Evolutionary conservation across 345 rosid species (phyloP).

Genomic region (Euphorbia peplus): DNA sequence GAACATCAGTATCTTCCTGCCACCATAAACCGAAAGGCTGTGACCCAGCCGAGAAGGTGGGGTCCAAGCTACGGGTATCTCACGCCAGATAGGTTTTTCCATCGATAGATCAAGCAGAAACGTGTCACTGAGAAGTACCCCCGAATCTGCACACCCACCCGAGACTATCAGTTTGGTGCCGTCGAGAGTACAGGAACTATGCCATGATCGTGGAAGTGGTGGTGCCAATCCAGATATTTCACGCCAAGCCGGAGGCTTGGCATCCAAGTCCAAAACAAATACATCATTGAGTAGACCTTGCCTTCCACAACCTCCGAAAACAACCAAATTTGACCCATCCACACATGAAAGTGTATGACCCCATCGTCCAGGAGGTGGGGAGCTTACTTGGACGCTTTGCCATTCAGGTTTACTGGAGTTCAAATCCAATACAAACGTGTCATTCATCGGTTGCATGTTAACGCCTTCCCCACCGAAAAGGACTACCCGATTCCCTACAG

Average conservation of each 20-base stretch:
- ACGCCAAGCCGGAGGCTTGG: constrained; percentile 83
- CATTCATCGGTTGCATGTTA: constrained; percentile 94
- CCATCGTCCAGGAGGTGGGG: constrained; percentile 92
- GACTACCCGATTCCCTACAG: constrained; percentile 80
- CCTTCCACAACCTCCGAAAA: constrained; percentile 89
- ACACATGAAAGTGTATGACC: constrained; percentile 85
- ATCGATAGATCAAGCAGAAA: constrained; percentile 81
- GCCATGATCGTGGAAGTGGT: constrained; percentile 89
- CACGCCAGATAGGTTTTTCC: constrained; percentile 88
- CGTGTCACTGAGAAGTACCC: constrained; percentile 86
- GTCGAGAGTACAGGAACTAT: constrained; percentile 91
- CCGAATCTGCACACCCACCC: constrained; percentile 90
- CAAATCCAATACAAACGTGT: constrained; percentile 80
- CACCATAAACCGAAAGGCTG: constrained; percentile 76
- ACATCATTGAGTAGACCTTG: constrained; percentile 85
- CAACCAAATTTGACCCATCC: constrained; percentile 74
- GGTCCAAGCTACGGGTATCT: constrained; percentile 85
- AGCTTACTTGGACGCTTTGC: constrained; percentile 83
- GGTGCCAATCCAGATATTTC: constrained; percentile 87
- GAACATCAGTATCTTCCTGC: constrained; percentile 81
- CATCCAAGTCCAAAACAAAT: constrained; percentile 76
- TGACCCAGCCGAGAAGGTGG: constrained; percentile 88
- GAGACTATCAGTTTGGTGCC: constrained; percentile 84
- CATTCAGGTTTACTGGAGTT: constrained; percentile 71
- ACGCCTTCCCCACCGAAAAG: constrained; percentile 94